Evolutionary conservation across 371 early-diverging fungal genomes (phyloP), one percentile per base, ranked within the genome.

Genomic region (Phascolomyces articulosus): DNA sequence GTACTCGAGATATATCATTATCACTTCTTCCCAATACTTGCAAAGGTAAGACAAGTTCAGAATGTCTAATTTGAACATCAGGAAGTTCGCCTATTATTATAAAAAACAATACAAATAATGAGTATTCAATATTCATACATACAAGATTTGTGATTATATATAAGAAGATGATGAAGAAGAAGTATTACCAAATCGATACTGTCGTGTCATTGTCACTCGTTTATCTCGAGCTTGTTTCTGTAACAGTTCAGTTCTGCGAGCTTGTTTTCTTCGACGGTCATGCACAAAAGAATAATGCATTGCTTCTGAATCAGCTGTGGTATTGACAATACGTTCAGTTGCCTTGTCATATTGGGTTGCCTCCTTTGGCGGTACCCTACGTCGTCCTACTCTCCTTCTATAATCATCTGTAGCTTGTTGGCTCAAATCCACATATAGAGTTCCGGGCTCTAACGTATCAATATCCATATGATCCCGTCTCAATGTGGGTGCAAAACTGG

Each of bases 11-110:
- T 13, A 90, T 79, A n/a, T 90, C 91, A 15, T 76, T 78, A 68
- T 93, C 94, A 24, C 77, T 65, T 38, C 77, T 69, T 1, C 87
- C 85, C 3, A 93, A 70, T 0, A 73, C 72, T 64, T 90, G 88
- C 16, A 93, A 74, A 0, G 94, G 94, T 11, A 71, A 69, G 1
- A 93, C 71, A 1, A 93, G 61, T 20, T 92, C 91, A 47, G 73
- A 79, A 53, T 85, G 62, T 7, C 70, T 67, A 58, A 93, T 91
- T 65, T 90, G 87, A 47, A 93, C 87, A 72, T 93, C 94, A 0
- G 93, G 94, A 9, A 92, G 75, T 49, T 92, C 92, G 1, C 94
- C 92, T 78, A 59, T 51, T 23, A 34, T 34, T 34, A 34, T 34
- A 6, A 11, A 34, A 34, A 9, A 2, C n/a, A n/a, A n/a, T n/a